A percentile compares a stretch with the other conserved stretches of the same genome.
Evolutionary conservation across 306 rosid genomes (phyloP).

Genomic region (Cucurbita pepo): DNA sequence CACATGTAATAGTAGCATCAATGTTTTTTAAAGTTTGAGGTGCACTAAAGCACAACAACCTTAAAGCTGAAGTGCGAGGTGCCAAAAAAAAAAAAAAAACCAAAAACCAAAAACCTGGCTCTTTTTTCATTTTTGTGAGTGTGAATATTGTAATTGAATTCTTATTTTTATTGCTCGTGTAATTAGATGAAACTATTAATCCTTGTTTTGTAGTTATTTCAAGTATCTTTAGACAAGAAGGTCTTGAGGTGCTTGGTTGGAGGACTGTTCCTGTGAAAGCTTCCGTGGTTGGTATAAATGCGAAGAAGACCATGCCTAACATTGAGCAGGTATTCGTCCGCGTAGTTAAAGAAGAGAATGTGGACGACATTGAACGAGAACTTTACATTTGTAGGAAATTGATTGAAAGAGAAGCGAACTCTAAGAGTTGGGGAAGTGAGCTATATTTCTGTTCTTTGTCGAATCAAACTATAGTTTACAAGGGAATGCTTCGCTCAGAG

Average conservation of each 20-base stretch:
- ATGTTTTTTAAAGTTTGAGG: too few species aligned
- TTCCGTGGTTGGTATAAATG: slow-evolving; percentile 77
- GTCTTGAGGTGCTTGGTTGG: slow-evolving; percentile 98
- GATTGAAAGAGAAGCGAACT: slow-evolving; percentile 75
- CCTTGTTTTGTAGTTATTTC: slow-evolving; percentile 50
- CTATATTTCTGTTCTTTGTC: slow-evolving; percentile 97
- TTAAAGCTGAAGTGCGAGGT: too few species aligned
- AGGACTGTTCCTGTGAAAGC: slow-evolving; percentile 90
- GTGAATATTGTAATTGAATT: background rate
- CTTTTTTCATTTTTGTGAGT: too few species aligned
- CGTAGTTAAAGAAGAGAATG: slow-evolving; percentile 79
- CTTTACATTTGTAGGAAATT: slow-evolving; percentile 87
- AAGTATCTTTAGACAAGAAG: slow-evolving; percentile 77
- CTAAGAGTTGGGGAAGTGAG: slow-evolving; percentile 88
- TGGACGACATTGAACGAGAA: slow-evolving; percentile 88
- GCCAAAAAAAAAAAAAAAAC: too few species aligned
- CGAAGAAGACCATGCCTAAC: slow-evolving; percentile 91
- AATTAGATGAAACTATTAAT: background rate
- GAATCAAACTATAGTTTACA: slow-evolving; percentile 91
- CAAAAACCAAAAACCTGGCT: background rate
- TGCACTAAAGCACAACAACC: background rate
- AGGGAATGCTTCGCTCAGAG: slow-evolving; percentile 99
- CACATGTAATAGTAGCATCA: background rate
- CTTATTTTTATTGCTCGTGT: background rate
- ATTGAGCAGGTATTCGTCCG: slow-evolving; percentile 90